Evolutionary conservation across 83 land plant genomes (phyloP).

Genomic region (Thuja plicata): DNA sequence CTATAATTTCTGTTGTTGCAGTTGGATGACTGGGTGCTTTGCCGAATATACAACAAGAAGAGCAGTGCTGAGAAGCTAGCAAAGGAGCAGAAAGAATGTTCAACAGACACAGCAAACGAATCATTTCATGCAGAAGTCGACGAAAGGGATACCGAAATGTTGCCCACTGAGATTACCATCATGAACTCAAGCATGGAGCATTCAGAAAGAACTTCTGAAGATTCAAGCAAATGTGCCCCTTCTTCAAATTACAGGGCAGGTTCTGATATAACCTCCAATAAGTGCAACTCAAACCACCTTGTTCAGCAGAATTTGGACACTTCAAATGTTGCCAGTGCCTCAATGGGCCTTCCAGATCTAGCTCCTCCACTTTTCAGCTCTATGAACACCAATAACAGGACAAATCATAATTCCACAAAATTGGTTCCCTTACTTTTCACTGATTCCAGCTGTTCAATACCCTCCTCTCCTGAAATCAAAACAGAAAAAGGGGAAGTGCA

Average conservation of each 20-base stretch:
- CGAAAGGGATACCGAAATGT: not conserved
- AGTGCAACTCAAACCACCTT: not conserved
- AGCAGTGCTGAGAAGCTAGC: slow-evolving; percentile 21
- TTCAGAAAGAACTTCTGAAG: slow-evolving; percentile 14
- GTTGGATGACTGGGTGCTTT: slow-evolving; percentile 52
- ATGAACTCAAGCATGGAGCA: slow-evolving; percentile 8
- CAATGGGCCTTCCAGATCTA: not conserved
- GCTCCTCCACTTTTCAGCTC: slow-evolving; percentile 10
- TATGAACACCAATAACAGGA: not conserved
- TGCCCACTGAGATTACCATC: not conserved
- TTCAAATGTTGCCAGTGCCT: not conserved
- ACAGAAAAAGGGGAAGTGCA: slow-evolving; percentile 9
- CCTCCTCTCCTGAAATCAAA: not conserved
- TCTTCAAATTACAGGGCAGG: not conserved
- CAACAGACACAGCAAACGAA: slow-evolving; percentile 1
- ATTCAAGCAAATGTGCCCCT: slow-evolving; percentile 8
- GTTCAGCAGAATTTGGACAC: not conserved
- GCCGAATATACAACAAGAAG: slow-evolving; percentile 44
- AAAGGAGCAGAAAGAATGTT: slow-evolving; percentile 13
- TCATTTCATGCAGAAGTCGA: slow-evolving; percentile 8
- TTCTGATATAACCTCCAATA: slow-evolving; percentile 9
- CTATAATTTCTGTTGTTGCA: slow-evolving; percentile 8
- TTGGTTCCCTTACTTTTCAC: not conserved
- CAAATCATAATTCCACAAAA: not conserved
- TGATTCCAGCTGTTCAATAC: slow-evolving; percentile 14